Percentiles rank a stretch among this genome's conserved stretches.
These are phyloP conservation scores for Myrica gale DNA, from an alignment of 306 rosid species.

Conservation along the genomic window DNA sequence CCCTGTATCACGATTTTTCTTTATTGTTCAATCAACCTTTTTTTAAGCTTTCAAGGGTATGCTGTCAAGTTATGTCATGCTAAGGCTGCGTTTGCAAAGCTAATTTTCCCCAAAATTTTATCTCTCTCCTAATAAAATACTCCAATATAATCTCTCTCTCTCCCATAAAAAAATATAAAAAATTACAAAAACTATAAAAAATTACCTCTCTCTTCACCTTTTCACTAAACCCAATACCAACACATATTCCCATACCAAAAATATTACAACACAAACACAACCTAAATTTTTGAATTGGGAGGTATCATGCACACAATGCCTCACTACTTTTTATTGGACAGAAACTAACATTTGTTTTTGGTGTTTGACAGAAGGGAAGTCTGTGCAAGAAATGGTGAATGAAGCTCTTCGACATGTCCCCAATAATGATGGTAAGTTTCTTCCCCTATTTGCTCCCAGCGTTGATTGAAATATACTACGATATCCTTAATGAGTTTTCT, in stretches of 20 bases:
- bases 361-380: constrained; percentile 72
- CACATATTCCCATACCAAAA: too few relatives aligned
- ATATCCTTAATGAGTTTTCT: constrained; percentile 16
- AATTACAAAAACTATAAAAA: too few relatives aligned
- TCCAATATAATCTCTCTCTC: too few relatives aligned
- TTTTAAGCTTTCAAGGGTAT: not conserved
- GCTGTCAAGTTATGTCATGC: not conserved
- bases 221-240: too few relatives aligned
- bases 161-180: too few relatives aligned
- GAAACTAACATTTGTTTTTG: constrained; percentile 29
- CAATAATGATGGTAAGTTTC: constrained; percentile 64
- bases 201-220: too few relatives aligned
- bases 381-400: constrained; percentile 88
- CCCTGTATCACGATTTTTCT: not conserved
- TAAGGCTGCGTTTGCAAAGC: too few relatives aligned
- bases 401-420: constrained; percentile 89
- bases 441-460: constrained; percentile 14
- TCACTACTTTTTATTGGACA: constrained; percentile 16
- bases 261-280: too few relatives aligned
- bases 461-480: constrained; percentile 14
- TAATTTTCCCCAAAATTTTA: too few relatives aligned
- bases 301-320: not conserved
- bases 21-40: not conserved
- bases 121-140: too few relatives aligned
- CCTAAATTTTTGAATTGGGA: too few relatives aligned